phyloP scores from a whole-genome alignment of 495 filamentous ascomycete species.

The Aspergillus coremiiformis region DNA sequence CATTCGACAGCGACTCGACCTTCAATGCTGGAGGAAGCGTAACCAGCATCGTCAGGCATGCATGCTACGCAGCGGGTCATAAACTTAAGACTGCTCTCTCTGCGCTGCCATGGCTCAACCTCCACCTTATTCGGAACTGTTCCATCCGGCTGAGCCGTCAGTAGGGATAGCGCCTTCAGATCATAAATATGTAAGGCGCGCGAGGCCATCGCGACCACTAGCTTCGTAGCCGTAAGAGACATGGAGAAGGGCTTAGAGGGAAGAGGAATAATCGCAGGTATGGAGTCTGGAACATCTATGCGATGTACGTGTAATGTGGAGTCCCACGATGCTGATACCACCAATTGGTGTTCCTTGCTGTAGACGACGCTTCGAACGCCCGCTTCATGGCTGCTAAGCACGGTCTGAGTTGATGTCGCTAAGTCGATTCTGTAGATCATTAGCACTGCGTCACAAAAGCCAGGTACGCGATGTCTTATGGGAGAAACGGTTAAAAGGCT shows the following conservation, averaged over 20 bases:
- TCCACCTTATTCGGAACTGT: constrained; percentile 39
- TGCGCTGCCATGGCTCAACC: constrained; percentile 75
- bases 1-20: constrained; percentile 93
- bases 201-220: constrained; percentile 94
- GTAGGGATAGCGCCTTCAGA: constrained; percentile 54
- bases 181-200: constrained; percentile 90
- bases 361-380: constrained; percentile 80
- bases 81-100: constrained; percentile 90
- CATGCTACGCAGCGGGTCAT: constrained; percentile 90
- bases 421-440: constrained; percentile 57
- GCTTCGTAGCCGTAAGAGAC: constrained; percentile 68
- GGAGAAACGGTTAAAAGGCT: background rate
- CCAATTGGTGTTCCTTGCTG: constrained; percentile 61
- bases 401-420: constrained; percentile 58
- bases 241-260: constrained; percentile 84
- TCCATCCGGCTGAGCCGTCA: constrained; percentile 43
- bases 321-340: constrained; percentile 93
- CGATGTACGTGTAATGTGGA: constrained; percentile 77
- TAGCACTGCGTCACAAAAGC: background rate
- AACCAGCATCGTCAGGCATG: constrained; percentile 92
- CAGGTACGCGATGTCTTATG: background rate
- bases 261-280: constrained; percentile 55
- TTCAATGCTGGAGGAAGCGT: constrained; percentile 83
- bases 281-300: constrained; percentile 39
- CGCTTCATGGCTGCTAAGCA: constrained; percentile 68